Conservation (phyloP, 805 yeast genomes). For the Candida ulmi region DNA sequence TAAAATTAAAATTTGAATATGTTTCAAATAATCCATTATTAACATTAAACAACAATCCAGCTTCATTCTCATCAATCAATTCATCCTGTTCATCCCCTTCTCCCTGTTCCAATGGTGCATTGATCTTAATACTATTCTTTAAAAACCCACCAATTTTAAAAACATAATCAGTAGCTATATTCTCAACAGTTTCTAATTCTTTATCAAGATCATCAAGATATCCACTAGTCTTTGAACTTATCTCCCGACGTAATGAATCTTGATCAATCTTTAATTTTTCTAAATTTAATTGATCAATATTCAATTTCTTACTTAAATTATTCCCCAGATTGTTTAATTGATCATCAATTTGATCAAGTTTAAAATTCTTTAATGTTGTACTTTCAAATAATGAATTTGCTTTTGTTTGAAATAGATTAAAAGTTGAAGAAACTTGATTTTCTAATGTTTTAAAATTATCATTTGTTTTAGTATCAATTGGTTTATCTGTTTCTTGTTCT, state of each 20-base stretch:
- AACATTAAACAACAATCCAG: slow-evolving; percentile 39
- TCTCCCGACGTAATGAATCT: too few species aligned
- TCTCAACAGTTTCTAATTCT: slow-evolving; percentile 70
- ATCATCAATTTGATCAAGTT: slow-evolving; percentile 3
- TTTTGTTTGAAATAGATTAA: slow-evolving; percentile 37
- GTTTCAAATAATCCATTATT: slow-evolving; percentile 26
- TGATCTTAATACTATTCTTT: slow-evolving; percentile 30
- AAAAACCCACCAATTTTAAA: slow-evolving; percentile 54
- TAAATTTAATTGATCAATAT: not conserved
- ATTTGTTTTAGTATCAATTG: slow-evolving; percentile 43
- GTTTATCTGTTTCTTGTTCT: slow-evolving; percentile 10
- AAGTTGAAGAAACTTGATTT: slow-evolving; percentile 46
- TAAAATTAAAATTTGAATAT: not conserved
- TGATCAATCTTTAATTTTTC: slow-evolving; percentile 11
- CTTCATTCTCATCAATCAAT: slow-evolving; percentile 25
- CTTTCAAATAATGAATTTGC: slow-evolving; percentile 26
- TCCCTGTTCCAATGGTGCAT: slow-evolving; percentile 8
- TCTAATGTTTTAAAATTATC: slow-evolving; percentile 46
- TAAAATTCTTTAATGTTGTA: not conserved
- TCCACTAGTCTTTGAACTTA: slow-evolving; percentile 57
- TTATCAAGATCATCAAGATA: slow-evolving; percentile 68
- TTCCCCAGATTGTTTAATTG: slow-evolving; percentile 10
- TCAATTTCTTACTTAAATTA: slow-evolving; percentile 13
- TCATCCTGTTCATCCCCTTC: slow-evolving; percentile 15
- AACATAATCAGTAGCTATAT: slow-evolving; percentile 56